Evolutionary conservation across 768 basidiomycete genomes (phyloP).

Genomic region (Tubosaeta sp.): DNA sequence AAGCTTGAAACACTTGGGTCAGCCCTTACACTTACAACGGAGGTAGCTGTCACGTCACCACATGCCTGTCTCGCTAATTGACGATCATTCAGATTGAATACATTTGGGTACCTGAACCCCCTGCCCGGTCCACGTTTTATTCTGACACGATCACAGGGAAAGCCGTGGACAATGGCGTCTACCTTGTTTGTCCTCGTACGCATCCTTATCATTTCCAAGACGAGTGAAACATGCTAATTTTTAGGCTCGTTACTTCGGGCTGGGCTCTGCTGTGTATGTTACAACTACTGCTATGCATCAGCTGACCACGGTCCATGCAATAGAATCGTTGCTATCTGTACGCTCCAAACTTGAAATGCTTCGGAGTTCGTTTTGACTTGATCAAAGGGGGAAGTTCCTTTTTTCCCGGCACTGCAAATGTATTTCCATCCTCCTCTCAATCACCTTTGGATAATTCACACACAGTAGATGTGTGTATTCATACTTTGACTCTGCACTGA

Average conservation of each 20-base stretch:
- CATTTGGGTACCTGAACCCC: background rate
- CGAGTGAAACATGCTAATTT: background rate
- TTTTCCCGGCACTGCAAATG: background rate
- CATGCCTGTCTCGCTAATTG: background rate
- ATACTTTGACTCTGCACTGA: background rate
- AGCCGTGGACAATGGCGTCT: background rate
- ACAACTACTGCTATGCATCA: too few species aligned
- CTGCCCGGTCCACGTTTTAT: background rate
- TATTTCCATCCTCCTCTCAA: background rate
- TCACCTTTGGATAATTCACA: background rate
- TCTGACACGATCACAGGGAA: background rate
- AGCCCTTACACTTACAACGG: background rate
- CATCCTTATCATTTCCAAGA: background rate
- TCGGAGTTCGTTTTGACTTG: background rate
- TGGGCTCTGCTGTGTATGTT: background rate
- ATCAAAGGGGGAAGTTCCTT: background rate
- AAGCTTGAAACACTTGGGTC: background rate
- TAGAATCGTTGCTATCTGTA: background rate
- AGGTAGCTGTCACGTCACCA: background rate
- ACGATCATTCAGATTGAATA: background rate
- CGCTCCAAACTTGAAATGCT: background rate
- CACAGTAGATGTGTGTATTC: background rate
- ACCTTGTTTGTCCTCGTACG: background rate
- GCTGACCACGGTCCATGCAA: background rate
- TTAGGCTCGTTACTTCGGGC: background rate